phyloP scores from a whole-genome alignment of 2,329 filamentous ascomycete species.

The Fusarium protoensiforme region DNA sequence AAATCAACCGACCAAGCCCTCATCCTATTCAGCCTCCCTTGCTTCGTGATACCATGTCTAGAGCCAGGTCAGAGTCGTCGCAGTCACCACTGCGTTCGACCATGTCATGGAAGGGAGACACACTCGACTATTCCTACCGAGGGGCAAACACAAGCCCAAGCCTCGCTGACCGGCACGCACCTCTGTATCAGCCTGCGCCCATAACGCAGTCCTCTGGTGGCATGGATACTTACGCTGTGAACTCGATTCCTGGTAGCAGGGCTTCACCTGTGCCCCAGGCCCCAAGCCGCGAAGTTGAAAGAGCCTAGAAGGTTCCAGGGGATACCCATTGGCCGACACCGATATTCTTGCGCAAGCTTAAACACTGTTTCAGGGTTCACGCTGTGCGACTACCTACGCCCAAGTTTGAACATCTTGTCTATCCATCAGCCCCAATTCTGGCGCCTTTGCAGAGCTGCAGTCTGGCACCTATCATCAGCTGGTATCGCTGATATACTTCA shows the following conservation, averaged over 20 bases:
- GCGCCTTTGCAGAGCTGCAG: background rate
- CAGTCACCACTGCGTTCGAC: constrained; percentile 69
- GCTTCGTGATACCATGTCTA: constrained; percentile 66
- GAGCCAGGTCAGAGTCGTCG: constrained; percentile 67
- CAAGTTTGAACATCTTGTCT: background rate
- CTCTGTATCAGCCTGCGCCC: constrained; percentile 63
- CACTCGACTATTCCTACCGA: constrained; percentile 68
- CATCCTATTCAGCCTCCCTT: constrained; percentile 69
- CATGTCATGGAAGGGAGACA: constrained; percentile 72
- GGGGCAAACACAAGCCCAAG: constrained; percentile 58
- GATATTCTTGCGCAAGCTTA: background rate
- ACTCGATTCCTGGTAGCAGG: constrained; percentile 6
- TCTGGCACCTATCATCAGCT: background rate
- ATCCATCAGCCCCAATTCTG: background rate
- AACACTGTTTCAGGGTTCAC: background rate
- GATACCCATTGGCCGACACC: background rate
- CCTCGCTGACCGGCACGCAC: constrained; percentile 58
- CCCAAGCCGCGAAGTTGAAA: constrained; percentile 2
- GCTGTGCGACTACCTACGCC: background rate
- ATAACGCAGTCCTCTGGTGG: constrained; percentile 45
- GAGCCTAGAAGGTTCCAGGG: background rate
- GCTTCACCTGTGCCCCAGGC: constrained; percentile 10
- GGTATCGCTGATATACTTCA: background rate
- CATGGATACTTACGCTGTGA: constrained; percentile 15
- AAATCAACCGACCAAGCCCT: constrained; percentile 58